Percentiles rank a stretch among this genome's conserved stretches.
Evolutionary conservation across 306 rosid species (phyloP).

Genomic region (Dalbergia oliveri): DNA sequence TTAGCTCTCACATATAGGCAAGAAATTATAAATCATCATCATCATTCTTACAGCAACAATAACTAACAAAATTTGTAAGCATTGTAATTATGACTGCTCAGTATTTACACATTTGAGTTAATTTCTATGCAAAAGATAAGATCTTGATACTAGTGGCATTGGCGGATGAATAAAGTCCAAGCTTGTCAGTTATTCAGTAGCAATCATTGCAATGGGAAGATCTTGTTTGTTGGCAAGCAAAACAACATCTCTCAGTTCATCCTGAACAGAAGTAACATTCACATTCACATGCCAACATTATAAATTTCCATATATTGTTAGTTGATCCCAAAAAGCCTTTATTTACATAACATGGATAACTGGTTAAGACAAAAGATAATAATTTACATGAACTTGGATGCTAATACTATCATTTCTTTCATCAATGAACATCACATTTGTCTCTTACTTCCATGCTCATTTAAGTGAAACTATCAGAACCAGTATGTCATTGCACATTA

Average conservation of each 20-base stretch:
- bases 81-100: not conserved
- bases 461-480: too few species aligned
- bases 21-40: slow-evolving; percentile 29
- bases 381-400: too few species aligned
- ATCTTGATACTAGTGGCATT: slow-evolving; percentile 87
- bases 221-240: slow-evolving; percentile 99
- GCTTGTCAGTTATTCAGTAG: slow-evolving; percentile 98
- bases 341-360: not conserved
- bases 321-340: slow-evolving; percentile 13
- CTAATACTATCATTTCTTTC: too few species aligned
- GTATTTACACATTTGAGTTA: slow-evolving; percentile 16
- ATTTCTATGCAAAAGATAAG: slow-evolving; percentile 29
- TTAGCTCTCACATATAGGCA: slow-evolving; percentile 8
- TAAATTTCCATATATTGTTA: slow-evolving; percentile 5
- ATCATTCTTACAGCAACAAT: not conserved
- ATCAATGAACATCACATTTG: too few species aligned
- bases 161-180: slow-evolving; percentile 95
- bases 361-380: not conserved
- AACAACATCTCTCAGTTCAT: slow-evolving; percentile 93
- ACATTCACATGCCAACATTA: slow-evolving; percentile 14
- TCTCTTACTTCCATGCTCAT: not conserved
- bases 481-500: too few species aligned
- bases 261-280: slow-evolving; percentile 62
- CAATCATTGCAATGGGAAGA: slow-evolving; percentile 99
- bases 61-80: not conserved